Evolutionary conservation across 2,329 filamentous ascomycete species (phyloP).

Genomic region (Cryoendolithus antarcticus): DNA sequence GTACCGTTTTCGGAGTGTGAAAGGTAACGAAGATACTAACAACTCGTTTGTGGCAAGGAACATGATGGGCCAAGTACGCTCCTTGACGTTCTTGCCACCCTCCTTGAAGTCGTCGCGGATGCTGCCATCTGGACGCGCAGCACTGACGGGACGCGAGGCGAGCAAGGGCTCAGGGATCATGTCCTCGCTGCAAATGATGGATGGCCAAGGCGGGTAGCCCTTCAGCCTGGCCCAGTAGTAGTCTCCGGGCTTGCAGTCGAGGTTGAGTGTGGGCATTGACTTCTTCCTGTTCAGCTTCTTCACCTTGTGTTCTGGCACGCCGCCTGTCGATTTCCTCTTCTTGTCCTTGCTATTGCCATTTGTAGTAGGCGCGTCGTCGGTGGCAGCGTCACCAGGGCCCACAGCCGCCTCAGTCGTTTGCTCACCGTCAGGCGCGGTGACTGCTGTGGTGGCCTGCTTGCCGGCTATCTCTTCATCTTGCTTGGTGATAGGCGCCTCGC

Average conservation of each 20-base stretch:
- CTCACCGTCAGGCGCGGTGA: conserved; percentile 13
- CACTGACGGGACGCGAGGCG: conserved; percentile 69
- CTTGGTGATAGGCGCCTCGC: conserved; percentile 13
- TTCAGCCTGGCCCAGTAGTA: conserved; percentile 89
- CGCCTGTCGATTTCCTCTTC: conserved; percentile 49
- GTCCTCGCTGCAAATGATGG: conserved; percentile 83
- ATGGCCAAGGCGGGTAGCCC: conserved; percentile 88
- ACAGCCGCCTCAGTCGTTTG: conserved; percentile 13
- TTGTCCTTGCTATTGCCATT: conserved; percentile 17
- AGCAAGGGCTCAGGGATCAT: conserved; percentile 78
- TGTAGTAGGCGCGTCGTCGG: conserved; percentile 14
- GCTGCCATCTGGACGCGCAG: conserved; percentile 67
- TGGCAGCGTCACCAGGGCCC: conserved; percentile 8
- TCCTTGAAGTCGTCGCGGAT: conserved; percentile 81
- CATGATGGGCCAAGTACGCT: conserved; percentile 89
- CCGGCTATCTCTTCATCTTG: conserved; percentile 16
- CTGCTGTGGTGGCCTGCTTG: conserved; percentile 17
- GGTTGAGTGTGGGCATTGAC: conserved; percentile 53
- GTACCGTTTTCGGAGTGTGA: not conserved
- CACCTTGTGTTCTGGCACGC: conserved; percentile 52
- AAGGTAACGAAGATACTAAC: conserved; percentile 45
- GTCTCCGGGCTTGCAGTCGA: conserved; percentile 79
- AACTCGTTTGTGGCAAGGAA: conserved; percentile 93
- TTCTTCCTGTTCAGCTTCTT: conserved; percentile 82
- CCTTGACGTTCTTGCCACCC: conserved; percentile 71